Percentiles rank a stretch among this genome's conserved stretches.
Evolutionary conservation across 1,284 basidiomycete species (phyloP).

Genomic region (Moesziomyces aphidis): DNA sequence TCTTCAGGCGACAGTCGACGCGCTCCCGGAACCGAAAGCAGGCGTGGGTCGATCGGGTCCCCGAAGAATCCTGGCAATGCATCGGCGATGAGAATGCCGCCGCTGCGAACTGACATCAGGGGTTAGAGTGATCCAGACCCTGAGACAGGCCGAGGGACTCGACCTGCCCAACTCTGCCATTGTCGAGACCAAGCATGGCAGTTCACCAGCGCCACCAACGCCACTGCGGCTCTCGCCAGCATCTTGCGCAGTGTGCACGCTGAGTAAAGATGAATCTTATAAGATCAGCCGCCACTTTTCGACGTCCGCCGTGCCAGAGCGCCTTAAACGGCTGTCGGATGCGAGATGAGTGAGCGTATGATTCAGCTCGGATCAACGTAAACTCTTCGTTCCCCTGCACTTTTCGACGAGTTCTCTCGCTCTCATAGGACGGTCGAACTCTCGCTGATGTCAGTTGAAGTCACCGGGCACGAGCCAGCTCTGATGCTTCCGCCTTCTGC

Average conservation of each 20-base stretch:
- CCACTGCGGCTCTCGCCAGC: conserved; percentile 1
- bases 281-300: conserved; percentile 5
- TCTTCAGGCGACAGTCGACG: background rate
- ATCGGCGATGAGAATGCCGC: background rate
- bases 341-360: conserved; percentile 42
- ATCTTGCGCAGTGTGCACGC: conserved; percentile 3
- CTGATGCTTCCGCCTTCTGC: too few species aligned
- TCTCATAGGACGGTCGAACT: too few species aligned
- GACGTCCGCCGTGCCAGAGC: background rate
- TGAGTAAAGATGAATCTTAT: background rate
- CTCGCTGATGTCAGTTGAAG: too few species aligned
- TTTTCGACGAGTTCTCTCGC: too few species aligned
- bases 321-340: background rate
- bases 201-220: conserved; percentile 4
- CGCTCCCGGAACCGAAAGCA: conserved; percentile 23
- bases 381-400: background rate
- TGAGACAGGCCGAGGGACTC: background rate
- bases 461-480: too few species aligned
- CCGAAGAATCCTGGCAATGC: background rate
- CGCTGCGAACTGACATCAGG: background rate
- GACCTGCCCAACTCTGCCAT: background rate
- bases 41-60: background rate
- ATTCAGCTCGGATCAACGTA: conserved; percentile 16
- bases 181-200: conserved; percentile 1
- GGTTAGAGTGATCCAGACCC: background rate